phyloP scores from a whole-genome alignment of 306 rosid genomes.

The Fagus crenata region DNA sequence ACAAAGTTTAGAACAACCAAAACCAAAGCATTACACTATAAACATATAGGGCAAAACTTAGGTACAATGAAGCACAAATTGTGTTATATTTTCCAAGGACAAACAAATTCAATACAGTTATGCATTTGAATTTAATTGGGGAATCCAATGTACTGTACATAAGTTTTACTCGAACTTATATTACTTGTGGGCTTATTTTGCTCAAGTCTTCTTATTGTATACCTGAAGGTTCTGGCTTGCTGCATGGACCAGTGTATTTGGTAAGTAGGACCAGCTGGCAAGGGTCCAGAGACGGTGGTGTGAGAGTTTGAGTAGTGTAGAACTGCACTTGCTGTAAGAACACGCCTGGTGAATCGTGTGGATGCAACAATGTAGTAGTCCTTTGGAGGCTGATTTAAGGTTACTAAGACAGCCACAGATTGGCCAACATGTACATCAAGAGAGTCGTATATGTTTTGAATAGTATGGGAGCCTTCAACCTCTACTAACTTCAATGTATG shows the following conservation, averaged over 20 bases:
- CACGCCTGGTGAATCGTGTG: conserved; percentile 62
- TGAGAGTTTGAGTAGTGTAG: conserved; percentile 75
- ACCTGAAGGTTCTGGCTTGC: conserved; percentile 92
- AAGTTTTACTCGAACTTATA: no score
- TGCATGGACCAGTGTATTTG: conserved; percentile 70
- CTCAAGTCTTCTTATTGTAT: neutral
- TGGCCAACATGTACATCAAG: conserved; percentile 97
- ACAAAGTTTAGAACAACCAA: conserved; percentile 18
- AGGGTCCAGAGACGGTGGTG: conserved; percentile 62
- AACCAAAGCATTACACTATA: neutral
- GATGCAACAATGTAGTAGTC: conserved; percentile 88
- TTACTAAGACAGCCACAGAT: conserved; percentile 72
- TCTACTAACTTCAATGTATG: conserved; percentile 78
- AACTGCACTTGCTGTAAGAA: conserved; percentile 62
- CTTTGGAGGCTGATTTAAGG: conserved; percentile 75
- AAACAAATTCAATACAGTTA: no score
- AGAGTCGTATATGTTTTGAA: conserved; percentile 75
- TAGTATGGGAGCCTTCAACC: conserved; percentile 87
- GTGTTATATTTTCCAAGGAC: no score
- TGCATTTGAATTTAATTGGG: no score
- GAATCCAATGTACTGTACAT: no score
- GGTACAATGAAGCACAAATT: no score
- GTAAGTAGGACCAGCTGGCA: conserved; percentile 65
- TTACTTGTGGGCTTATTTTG: neutral
- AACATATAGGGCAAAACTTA: neutral